These are phyloP conservation scores for Talaromyces sp. DNA, from an alignment of 2,329 filamentous ascomycete genomes.

Conservation along the genomic window DNA sequence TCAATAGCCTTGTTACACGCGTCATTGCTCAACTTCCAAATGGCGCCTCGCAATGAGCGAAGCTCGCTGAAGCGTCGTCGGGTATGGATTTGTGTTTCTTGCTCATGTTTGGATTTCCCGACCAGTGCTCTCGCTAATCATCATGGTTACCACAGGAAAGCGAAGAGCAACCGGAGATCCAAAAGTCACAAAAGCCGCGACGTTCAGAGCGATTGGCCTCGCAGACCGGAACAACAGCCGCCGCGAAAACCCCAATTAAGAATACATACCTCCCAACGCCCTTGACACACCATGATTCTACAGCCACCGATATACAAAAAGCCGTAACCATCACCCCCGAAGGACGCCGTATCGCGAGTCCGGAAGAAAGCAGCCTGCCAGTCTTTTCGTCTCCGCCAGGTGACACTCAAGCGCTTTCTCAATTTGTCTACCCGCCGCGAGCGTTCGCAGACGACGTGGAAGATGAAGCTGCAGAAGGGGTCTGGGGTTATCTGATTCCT, in stretches of 20 bases:
- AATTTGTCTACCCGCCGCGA: conserved; percentile 71
- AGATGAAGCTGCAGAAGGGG: conserved; percentile 78
- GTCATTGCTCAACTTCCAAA: conserved; percentile 21
- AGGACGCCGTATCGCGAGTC: conserved; percentile 50
- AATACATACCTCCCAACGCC: conserved; percentile 77
- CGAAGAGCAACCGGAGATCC: conserved; percentile 53
- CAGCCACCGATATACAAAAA: conserved; percentile 62
- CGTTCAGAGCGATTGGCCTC: conserved; percentile 71
- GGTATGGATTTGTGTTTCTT: conserved; percentile 53
- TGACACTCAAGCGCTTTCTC: conserved; percentile 77
- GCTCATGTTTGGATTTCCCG: not conserved
- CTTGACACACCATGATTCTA: conserved; percentile 67
- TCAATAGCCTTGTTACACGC: conserved; percentile 3
- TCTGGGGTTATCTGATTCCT: conserved; percentile 94
- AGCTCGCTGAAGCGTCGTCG: conserved; percentile 80
- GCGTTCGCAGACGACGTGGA: conserved; percentile 77
- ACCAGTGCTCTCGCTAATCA: not conserved
- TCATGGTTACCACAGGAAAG: conserved; percentile 56
- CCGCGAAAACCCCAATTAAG: conserved; percentile 49
- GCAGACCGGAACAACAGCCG: conserved; percentile 56
- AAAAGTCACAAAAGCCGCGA: conserved; percentile 77
- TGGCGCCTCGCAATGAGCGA: conserved; percentile 62
- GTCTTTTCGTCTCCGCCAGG: conserved; percentile 64
- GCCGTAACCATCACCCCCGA: conserved; percentile 70
- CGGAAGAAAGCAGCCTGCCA: conserved; percentile 33